Conservation (phyloP, 169 alveolate species). For the Plasmodium yoelii region DNA sequence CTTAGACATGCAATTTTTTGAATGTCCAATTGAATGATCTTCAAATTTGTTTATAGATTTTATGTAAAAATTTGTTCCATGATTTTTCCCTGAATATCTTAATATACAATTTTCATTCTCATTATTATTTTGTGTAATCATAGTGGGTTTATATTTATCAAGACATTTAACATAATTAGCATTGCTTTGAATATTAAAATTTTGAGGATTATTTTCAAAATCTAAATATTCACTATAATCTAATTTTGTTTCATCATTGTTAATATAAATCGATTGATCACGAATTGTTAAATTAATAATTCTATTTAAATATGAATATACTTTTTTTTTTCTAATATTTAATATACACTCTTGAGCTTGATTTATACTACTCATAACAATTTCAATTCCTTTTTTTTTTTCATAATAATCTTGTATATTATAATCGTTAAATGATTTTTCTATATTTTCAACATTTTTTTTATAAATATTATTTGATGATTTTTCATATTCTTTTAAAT, state of each 20-base stretch:
- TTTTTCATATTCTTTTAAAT: neutral
- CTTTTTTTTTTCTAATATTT: constrained; percentile 50
- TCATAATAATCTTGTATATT: constrained; percentile 15
- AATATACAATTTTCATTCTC: neutral
- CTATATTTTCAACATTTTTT: constrained; percentile 5
- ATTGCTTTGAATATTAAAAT: neutral
- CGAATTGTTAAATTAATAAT: constrained; percentile 42
- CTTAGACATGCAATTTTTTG: neutral
- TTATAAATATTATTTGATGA: neutral
- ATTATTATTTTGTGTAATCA: neutral
- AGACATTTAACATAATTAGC: neutral
- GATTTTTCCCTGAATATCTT: neutral
- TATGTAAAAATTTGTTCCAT: neutral
- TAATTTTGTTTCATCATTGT: constrained; percentile 11
- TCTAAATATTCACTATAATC: neutral
- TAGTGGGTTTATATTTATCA: neutral
- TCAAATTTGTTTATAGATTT: neutral
- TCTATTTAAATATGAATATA: constrained; percentile 43
- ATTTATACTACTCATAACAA: constrained; percentile 65
- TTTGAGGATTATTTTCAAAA: neutral
- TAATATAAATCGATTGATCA: constrained; percentile 21
- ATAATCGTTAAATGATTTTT: constrained; percentile 10
- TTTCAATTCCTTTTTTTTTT: constrained; percentile 54
- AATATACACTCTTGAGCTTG: constrained; percentile 62
- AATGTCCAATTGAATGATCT: too few relatives aligned